A percentile compares a stretch with the other conserved stretches of the same genome.
Conservation (phyloP, 371 early-diverging fungal genomes). For the Mucor irregularis region DNA sequence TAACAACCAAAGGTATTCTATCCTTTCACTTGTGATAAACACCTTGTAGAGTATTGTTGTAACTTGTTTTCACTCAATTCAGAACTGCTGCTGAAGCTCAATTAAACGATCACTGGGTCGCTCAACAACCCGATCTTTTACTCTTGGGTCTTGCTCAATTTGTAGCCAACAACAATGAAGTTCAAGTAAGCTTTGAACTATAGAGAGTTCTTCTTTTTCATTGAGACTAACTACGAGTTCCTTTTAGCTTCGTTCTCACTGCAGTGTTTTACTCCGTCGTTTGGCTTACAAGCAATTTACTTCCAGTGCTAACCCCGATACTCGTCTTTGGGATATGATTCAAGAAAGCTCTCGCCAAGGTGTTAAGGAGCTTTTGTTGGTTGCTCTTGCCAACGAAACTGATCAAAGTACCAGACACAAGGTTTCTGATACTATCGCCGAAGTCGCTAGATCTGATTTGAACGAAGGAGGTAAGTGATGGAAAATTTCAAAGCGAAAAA, state of each 20-base stretch:
- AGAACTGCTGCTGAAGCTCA: slow-evolving; percentile 74
- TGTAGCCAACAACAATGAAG: slow-evolving; percentile 51
- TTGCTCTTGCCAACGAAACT: slow-evolving; percentile 74
- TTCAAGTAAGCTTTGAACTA: slow-evolving; percentile 50
- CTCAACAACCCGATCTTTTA: slow-evolving; percentile 66
- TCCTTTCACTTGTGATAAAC: no score
- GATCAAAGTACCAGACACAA: slow-evolving; percentile 80
- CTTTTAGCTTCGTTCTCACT: slow-evolving; percentile 80
- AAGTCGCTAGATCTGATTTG: slow-evolving; percentile 77
- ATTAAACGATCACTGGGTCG: slow-evolving; percentile 73
- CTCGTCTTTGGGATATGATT: slow-evolving; percentile 73
- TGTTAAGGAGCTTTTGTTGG: slow-evolving; percentile 73
- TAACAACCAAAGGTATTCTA: slow-evolving; percentile 48
- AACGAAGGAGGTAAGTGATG: slow-evolving; percentile 56
- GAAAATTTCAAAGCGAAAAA: not conserved
- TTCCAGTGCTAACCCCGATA: slow-evolving; percentile 47
- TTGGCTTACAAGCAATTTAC: slow-evolving; percentile 70
- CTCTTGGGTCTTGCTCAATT: slow-evolving; percentile 71
- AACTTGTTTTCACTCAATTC: no score
- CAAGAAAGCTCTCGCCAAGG: slow-evolving; percentile 63
- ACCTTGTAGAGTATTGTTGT: no score
- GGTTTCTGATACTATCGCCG: slow-evolving; percentile 89
- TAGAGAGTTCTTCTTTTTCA: not conserved
- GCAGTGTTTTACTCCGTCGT: slow-evolving; percentile 88
- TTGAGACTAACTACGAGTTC: not conserved